These are phyloP conservation scores for Gracilaria domingensis DNA, from an alignment of 23 red algal genomes.

Conservation along the genomic window DNA sequence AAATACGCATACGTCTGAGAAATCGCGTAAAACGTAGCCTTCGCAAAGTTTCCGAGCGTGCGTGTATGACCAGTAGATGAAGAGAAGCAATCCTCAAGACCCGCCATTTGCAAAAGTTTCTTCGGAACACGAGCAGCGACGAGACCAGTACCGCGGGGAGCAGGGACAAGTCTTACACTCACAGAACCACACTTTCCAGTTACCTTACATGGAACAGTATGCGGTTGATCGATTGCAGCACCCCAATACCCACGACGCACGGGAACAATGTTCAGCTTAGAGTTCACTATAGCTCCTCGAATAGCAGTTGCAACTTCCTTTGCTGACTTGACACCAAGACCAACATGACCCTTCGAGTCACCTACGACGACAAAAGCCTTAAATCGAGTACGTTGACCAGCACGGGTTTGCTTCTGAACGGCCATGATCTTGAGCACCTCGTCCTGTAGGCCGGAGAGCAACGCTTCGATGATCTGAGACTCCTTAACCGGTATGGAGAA, in stretches of 20 bases:
- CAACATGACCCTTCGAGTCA: conserved; percentile 96
- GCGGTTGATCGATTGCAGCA: conserved; percentile 90
- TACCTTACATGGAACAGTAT: conserved; percentile 99
- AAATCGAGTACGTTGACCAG: conserved; percentile 99
- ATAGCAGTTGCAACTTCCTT: conserved; percentile 99
- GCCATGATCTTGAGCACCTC: conserved; percentile 99
- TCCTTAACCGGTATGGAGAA: conserved; percentile 99
- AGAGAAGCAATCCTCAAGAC: conserved; percentile 95
- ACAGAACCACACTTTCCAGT: conserved; percentile 99
- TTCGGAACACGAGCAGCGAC: conserved; percentile 97
- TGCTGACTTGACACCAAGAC: conserved; percentile 96
- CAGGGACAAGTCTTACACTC: conserved; percentile 89
- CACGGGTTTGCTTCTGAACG: conserved; percentile 99
- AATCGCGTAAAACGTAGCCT: conserved; percentile 98
- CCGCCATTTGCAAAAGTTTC: conserved; percentile 97
- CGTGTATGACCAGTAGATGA: conserved; percentile 95
- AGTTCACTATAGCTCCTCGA: conserved; percentile 95
- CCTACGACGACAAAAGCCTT: conserved; percentile 99
- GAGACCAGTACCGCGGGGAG: conserved; percentile 96
- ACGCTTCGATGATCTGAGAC: conserved; percentile 91
- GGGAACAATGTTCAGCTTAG: conserved; percentile 96
- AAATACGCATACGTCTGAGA: conserved; percentile 87
- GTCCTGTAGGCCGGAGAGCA: conserved; percentile 89
- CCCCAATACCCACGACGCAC: conserved; percentile 99
- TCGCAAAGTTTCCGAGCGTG: conserved; percentile 99